Percentiles rank a stretch among this genome's conserved stretches.
phyloP scores from a whole-genome alignment of 1,139 yeast genomes.

The Yamadazyma taylorii region DNA sequence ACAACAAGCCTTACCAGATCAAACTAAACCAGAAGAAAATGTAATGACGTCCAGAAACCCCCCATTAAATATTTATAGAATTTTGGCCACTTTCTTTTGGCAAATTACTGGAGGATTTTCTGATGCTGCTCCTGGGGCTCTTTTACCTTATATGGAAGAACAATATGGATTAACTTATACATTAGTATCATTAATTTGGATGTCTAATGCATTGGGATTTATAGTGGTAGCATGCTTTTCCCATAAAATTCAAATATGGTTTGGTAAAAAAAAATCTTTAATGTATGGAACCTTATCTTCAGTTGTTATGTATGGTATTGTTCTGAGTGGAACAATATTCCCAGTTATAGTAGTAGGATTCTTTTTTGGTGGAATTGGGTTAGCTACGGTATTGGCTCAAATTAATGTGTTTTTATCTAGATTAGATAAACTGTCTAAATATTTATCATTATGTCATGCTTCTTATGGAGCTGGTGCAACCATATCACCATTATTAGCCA shows the following conservation, averaged over 20 bases:
- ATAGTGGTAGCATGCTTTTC: conserved; percentile 41
- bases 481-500: conserved; percentile 57
- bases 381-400: conserved; percentile 56
- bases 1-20: conserved; percentile 9
- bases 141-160: conserved; percentile 43
- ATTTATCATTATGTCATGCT: conserved; percentile 58
- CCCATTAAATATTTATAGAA: conserved; percentile 43
- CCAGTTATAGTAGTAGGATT: conserved; percentile 51
- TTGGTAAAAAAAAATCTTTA: conserved; percentile 42
- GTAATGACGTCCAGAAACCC: conserved; percentile 36
- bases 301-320: conserved; percentile 38
- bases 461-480: conserved; percentile 66
- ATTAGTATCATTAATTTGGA: conserved; percentile 45
- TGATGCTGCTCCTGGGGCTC: conserved; percentile 51
- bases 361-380: conserved; percentile 60
- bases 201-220: conserved; percentile 46
- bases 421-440: conserved; percentile 47
- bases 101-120: conserved; percentile 35
- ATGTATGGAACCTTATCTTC: conserved; percentile 36
- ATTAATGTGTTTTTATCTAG: conserved; percentile 57
- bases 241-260: conserved; percentile 37
- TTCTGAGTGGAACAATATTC: conserved; percentile 36
- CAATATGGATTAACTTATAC: conserved; percentile 38
- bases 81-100: conserved; percentile 45
- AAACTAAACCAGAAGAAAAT: conserved; percentile 8